phyloP scores from a whole-genome alignment of 2,329 filamentous ascomycete species.

The Pyricularia grisea region DNA sequence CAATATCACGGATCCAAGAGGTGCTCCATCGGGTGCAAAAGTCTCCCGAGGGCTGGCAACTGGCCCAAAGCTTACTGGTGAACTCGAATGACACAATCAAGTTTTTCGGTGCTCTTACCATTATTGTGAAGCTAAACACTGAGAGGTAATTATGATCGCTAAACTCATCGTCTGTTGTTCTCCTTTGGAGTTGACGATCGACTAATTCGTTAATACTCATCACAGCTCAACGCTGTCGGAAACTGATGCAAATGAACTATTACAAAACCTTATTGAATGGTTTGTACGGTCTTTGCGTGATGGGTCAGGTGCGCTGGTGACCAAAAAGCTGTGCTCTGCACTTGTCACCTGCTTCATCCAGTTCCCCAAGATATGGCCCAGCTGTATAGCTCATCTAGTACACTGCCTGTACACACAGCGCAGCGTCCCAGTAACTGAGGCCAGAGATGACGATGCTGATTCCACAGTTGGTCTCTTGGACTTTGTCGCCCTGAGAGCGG shows the following conservation, averaged over 20 bases:
- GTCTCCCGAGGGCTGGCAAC: constrained; percentile 73
- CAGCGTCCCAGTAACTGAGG: constrained; percentile 32
- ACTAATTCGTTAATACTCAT: not conserved
- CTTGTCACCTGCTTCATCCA: constrained; percentile 67
- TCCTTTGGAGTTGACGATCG: not conserved
- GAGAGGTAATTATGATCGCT: constrained; percentile 48
- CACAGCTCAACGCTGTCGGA: constrained; percentile 40
- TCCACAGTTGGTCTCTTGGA: constrained; percentile 21
- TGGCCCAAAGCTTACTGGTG: constrained; percentile 65
- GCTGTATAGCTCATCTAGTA: constrained; percentile 54
- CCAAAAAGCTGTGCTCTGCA: constrained; percentile 68
- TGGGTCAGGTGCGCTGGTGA: constrained; percentile 49
- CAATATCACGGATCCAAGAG: constrained; percentile 51
- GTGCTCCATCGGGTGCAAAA: constrained; percentile 71
- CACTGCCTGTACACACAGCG: constrained; percentile 43
- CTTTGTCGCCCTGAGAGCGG: constrained; percentile 40
- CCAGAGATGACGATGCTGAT: constrained; percentile 25
- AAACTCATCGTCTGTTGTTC: not conserved
- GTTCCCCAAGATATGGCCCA: constrained; percentile 58
- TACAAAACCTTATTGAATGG: constrained; percentile 54
- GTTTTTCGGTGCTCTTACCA: constrained; percentile 88
- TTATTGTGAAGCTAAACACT: constrained; percentile 91
- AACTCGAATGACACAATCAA: constrained; percentile 59
- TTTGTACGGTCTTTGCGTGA: constrained; percentile 44
- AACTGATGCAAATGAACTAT: constrained; percentile 47